Evolutionary conservation across 2,329 filamentous ascomycete genomes (phyloP), one percentile per base, ranked within the genome.

Genomic region (Pyricularia sp.): DNA sequence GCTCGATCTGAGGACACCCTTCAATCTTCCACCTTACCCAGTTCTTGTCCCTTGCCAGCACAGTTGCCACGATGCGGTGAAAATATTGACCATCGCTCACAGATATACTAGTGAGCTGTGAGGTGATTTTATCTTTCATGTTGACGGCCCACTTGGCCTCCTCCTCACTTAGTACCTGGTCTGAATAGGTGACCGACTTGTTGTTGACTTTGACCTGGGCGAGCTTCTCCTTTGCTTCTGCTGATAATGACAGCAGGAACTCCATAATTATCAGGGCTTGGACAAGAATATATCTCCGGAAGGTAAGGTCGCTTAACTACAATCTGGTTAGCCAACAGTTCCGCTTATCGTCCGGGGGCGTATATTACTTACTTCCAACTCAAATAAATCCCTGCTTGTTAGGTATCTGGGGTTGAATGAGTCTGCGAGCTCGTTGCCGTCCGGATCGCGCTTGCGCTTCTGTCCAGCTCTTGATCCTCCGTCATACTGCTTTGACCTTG

Each of bases 11-110:
- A 28, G 93, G 92, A 77, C 95, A 99, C 73, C 90, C 92, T 77
- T 97, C 93, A 70, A 94, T 90, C 81, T 99, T 99, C 95, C 95
- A 99, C 71, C 93, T 90, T 64, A 96, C 93, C 96, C 96, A 99
- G 77, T 98, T 97, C 82, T 97, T 98, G 79, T 99, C 95, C 71
- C 95, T 87, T 28, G 93, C 92, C 33, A 99, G 86, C 36, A 99
- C 94, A 14, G 94, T 98, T 77, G 98, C 94, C 36, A 99, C 93
- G 88, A 98, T 97, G 58, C 95, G 90, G 79, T 93, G 91, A 79
- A 98, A 99, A 79, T 97, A 97, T 72, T 92, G 92, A 33, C 95
- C 95, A 75, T 97, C 94, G 4, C 33, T n/a, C n/a, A 63, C 33
- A 2, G 67, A 30, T 20, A 36, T 25, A 76, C 91, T 91, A 28